phyloP scores from a whole-genome alignment of 768 basidiomycete species.

The Amanita brunnescens region DNA sequence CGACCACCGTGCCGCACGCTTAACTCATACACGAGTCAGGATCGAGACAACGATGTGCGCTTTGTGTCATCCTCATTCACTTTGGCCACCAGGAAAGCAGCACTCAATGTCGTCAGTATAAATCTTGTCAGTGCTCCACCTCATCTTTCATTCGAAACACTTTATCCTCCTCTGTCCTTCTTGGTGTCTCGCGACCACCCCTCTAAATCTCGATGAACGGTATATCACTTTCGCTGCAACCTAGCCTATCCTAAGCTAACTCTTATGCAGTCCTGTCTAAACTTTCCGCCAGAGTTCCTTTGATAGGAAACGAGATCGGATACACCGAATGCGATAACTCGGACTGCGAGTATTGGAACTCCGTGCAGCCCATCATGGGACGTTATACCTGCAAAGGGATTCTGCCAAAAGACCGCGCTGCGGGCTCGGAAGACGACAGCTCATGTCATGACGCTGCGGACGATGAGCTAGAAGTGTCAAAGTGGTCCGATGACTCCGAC shows the following conservation, averaged over 20 bases:
- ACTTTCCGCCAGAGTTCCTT: background rate
- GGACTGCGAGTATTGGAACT: slow-evolving; percentile 20
- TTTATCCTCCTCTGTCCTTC: background rate
- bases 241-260: no score
- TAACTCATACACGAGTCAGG: background rate
- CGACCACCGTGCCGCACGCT: background rate
- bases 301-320: background rate
- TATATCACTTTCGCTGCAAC: background rate
- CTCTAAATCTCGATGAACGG: background rate
- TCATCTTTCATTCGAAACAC: background rate
- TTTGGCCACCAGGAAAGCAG: background rate
- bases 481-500: background rate
- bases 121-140: background rate
- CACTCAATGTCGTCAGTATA: background rate
- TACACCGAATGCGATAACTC: slow-evolving; percentile 21
- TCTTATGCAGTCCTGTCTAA: slow-evolving; percentile 2
- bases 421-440: slow-evolving; percentile 17
- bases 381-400: slow-evolving; percentile 20
- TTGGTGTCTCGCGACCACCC: background rate
- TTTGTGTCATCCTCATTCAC: background rate
- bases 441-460: slow-evolving; percentile 4
- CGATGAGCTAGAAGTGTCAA: no score
- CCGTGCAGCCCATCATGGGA: slow-evolving; percentile 22
- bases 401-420: slow-evolving; percentile 10
- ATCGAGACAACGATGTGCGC: no score